These are phyloP conservation scores for Mycothermus thermophilus DNA, from an alignment of 495 filamentous ascomycete species.

Conservation along the genomic window DNA sequence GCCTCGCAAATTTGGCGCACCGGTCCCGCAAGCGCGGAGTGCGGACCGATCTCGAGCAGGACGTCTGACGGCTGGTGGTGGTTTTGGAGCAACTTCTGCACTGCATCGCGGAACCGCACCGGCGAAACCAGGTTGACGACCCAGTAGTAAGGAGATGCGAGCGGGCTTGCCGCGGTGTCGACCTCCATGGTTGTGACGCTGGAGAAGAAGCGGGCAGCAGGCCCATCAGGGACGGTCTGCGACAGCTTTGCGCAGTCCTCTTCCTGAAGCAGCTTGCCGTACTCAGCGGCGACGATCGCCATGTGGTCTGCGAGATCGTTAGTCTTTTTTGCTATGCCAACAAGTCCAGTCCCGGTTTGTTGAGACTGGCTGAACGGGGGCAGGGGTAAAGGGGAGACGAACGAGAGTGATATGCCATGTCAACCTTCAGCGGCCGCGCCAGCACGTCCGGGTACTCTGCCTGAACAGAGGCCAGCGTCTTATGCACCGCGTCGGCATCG, in stretches of 20 bases:
- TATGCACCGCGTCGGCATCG: conserved; percentile 32
- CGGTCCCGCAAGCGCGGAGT: conserved; percentile 44
- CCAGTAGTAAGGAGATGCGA: conserved; percentile 34
- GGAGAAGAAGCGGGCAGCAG: conserved; percentile 27
- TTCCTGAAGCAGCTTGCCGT: conserved; percentile 20
- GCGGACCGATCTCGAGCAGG: conserved; percentile 50
- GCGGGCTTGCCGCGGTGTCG: conserved; percentile 21
- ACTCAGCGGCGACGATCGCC: conserved; percentile 30
- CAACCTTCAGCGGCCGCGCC: conserved; percentile 39
- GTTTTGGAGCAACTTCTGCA: conserved; percentile 23
- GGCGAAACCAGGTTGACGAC: conserved; percentile 30
- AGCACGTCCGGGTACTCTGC: conserved; percentile 28
- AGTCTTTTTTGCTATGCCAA: no score
- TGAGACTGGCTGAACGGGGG: no score
- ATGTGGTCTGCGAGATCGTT: no score
- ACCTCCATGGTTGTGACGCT: conserved; percentile 18
- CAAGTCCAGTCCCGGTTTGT: no score
- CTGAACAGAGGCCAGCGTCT: no score
- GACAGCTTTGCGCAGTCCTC: conserved; percentile 19
- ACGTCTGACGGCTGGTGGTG: conserved; percentile 25
- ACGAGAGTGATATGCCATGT: conserved; percentile 51
- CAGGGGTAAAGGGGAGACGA: no score
- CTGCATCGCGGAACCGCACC: conserved; percentile 26
- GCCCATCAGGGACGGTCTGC: no score
- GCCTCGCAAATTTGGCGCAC: conserved; percentile 40